Percentiles rank a stretch among this genome's conserved stretches.
Conservation (phyloP, 768 basidiomycete species). For the Arthromyces matolae region DNA sequence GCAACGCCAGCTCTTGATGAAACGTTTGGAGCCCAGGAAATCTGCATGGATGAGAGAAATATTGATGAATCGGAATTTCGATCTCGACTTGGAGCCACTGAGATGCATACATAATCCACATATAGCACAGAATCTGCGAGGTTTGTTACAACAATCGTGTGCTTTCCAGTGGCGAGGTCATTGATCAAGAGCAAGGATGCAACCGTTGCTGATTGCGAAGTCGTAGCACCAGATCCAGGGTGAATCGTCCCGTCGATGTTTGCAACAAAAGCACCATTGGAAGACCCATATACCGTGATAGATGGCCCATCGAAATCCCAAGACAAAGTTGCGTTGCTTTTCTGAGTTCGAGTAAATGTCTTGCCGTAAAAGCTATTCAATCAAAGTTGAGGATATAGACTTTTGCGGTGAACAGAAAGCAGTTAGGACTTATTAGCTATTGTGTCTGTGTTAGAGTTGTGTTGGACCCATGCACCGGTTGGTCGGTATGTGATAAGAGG, state of each 20-base stretch:
- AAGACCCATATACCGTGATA: conserved; percentile 2
- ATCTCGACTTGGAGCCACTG: too few species aligned
- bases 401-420: background rate
- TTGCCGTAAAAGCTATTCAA: background rate
- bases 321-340: too few species aligned
- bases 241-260: conserved; percentile 5
- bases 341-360: too few species aligned
- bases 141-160: conserved; percentile 1
- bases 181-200: background rate
- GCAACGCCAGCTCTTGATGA: background rate
- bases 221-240: background rate
- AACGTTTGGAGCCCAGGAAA: background rate
- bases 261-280: background rate
- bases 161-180: background rate
- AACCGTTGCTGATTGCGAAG: background rate
- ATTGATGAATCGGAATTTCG: background rate
- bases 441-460: background rate
- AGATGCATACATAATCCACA: conserved; percentile 8
- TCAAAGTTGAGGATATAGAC: background rate
- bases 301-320: too few species aligned
- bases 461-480: background rate
- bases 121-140: background rate
- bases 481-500: conserved; percentile 3
- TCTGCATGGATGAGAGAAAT: background rate
- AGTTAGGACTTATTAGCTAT: background rate